Conservation (phyloP, 768 basidiomycete genomes). For the Boletus huronensis region DNA sequence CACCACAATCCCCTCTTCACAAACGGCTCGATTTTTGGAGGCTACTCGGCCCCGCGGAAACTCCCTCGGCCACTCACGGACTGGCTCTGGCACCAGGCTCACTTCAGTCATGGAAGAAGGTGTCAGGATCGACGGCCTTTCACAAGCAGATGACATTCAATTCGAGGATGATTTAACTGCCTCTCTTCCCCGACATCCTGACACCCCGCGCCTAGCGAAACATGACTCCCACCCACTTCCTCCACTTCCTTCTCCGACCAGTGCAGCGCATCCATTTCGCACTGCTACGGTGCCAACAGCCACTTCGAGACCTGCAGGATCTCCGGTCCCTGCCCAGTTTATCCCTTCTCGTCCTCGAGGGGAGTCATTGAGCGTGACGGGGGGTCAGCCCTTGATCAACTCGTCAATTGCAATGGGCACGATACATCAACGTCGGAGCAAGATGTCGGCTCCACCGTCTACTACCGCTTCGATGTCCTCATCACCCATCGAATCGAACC, state of each 20-base stretch:
- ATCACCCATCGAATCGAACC: constrained; percentile 38
- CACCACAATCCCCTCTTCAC: constrained; percentile 31
- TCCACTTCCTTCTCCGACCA: constrained; percentile 53
- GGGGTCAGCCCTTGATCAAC: constrained; percentile 49
- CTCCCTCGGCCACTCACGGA: constrained; percentile 51
- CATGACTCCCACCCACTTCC: constrained; percentile 65
- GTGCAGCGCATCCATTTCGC: constrained; percentile 28
- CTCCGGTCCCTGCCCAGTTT: constrained; percentile 41
- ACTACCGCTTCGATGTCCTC: constrained; percentile 22
- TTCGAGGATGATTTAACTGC: constrained; percentile 31
- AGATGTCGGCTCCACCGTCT: constrained; percentile 58
- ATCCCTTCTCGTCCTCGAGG: constrained; percentile 53
- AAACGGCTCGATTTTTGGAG: constrained; percentile 34
- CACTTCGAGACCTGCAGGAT: constrained; percentile 43
- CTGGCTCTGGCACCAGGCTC: constrained; percentile 55
- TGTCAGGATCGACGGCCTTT: constrained; percentile 35
- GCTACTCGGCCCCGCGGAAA: constrained; percentile 43
- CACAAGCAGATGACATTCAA: constrained; percentile 24
- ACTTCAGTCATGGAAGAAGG: constrained; percentile 62
- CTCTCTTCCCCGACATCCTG: constrained; percentile 34
- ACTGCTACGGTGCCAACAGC: constrained; percentile 19
- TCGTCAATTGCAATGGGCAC: constrained; percentile 58
- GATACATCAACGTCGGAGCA: constrained; percentile 64
- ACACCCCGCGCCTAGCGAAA: constrained; percentile 42
- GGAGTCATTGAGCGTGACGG: constrained; percentile 40